phyloP scores from a whole-genome alignment of 768 basidiomycete genomes.

The Leccinum disarticulatum region DNA sequence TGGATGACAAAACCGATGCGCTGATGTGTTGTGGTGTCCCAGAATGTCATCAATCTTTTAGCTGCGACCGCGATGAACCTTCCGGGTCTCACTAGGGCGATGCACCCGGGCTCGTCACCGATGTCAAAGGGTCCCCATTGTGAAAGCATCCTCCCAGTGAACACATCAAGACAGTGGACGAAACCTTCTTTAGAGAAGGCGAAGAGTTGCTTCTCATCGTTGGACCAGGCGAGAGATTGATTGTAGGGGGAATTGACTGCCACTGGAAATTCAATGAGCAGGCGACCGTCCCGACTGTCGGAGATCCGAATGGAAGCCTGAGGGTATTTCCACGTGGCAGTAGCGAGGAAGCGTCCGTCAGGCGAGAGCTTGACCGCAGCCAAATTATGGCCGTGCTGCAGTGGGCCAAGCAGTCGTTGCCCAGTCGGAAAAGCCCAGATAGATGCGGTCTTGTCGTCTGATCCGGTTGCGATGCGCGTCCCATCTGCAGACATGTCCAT shows the following conservation, averaged over 20 bases:
- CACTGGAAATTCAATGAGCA: neutral
- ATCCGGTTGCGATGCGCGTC: neutral
- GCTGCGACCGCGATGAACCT: neutral
- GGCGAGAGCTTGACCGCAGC: neutral
- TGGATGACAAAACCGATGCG: neutral
- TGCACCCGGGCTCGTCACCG: neutral
- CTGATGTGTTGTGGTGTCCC: neutral
- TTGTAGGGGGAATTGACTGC: neutral
- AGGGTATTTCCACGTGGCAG: neutral
- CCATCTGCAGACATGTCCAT: neutral
- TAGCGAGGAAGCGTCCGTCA: neutral
- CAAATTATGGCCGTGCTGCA: neutral
- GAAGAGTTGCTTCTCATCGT: neutral
- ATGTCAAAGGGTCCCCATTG: neutral
- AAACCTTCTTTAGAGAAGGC: neutral
- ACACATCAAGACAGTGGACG: neutral
- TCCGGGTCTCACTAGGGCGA: neutral
- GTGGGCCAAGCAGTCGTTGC: neutral
- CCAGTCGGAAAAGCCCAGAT: neutral
- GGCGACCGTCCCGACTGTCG: neutral
- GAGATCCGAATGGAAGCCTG: neutral
- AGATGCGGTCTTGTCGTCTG: neutral
- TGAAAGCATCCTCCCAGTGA: neutral
- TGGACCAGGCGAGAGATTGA: neutral
- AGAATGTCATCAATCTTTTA: neutral